These are phyloP conservation scores for Trichosanthes cucumerina DNA, from an alignment of 306 rosid species.

Conservation along the genomic window DNA sequence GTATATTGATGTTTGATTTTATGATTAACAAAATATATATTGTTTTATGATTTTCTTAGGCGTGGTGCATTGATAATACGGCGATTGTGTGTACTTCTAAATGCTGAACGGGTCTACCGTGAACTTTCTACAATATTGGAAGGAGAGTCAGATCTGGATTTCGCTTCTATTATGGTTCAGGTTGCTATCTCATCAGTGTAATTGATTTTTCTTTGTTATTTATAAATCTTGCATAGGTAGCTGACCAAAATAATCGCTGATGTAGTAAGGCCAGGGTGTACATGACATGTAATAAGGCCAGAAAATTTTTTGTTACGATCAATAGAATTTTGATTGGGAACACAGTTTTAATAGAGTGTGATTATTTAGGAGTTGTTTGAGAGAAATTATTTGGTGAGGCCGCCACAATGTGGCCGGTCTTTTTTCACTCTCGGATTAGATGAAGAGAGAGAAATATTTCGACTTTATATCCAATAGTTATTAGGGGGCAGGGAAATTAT, in stretches of 20 bases:
- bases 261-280: not conserved
- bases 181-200: slow-evolving; percentile 26
- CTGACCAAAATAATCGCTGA: not conserved
- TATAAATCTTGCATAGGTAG: slow-evolving; percentile 1
- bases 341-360: not conserved
- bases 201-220: slow-evolving; percentile 10
- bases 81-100: slow-evolving; percentile 83
- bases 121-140: slow-evolving; percentile 81
- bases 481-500: no score
- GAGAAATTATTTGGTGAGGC: no score
- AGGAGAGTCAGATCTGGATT: slow-evolving; percentile 76
- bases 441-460: no score
- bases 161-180: slow-evolving; percentile 95
- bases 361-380: slow-evolving; percentile 1
- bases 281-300: not conserved
- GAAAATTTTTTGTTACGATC: not conserved
- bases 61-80: slow-evolving; percentile 97
- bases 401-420: no score
- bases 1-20: not conserved
- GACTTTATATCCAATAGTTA: no score
- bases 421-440: no score
- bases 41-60: slow-evolving; percentile 29
- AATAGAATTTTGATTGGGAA: not conserved
- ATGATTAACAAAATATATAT: slow-evolving; percentile 4
- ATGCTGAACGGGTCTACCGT: slow-evolving; percentile 89